Conservation (phyloP, 805 yeast species). For the Saccharomycopsis guyanensis region DNA sequence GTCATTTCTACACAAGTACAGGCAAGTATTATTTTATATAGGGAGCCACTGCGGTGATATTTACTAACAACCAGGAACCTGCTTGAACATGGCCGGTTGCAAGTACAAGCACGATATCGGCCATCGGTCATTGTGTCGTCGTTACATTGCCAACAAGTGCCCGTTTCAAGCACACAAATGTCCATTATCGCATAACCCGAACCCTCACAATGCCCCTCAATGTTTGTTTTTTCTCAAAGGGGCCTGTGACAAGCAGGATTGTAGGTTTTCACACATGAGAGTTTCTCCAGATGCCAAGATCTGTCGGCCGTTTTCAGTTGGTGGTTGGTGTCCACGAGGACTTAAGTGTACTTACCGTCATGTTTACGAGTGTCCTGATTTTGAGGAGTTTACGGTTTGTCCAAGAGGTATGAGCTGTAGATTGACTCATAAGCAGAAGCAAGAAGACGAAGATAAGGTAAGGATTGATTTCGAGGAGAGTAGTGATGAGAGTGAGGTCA, state of each 20-base stretch:
- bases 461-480: conserved; percentile 2
- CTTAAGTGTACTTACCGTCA: conserved; percentile 49
- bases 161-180: conserved; percentile 35
- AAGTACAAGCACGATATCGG: conserved; percentile 43
- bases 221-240: conserved; percentile 47
- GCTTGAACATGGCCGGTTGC: conserved; percentile 47
- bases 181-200: conserved; percentile 46
- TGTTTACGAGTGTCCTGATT: conserved; percentile 62
- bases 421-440: conserved; percentile 39
- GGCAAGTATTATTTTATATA: conserved; percentile 10
- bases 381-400: conserved; percentile 42
- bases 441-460: conserved; percentile 15
- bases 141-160: conserved; percentile 42
- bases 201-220: conserved; percentile 51
- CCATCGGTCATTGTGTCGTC: conserved; percentile 49
- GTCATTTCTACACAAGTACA: conserved; percentile 17
- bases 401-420: conserved; percentile 43
- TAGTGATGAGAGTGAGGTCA: background rate
- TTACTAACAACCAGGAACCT: conserved; percentile 34
- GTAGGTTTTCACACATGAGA: conserved; percentile 44
- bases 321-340: conserved; percentile 65
- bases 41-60: no score
- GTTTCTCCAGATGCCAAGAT: conserved; percentile 37
- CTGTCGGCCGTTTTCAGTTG: conserved; percentile 61
- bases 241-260: conserved; percentile 38